Base-by-base conservation (phyloP, 768 basidiomycete genomes). In the Leccinellum rugosiceps region DNA sequence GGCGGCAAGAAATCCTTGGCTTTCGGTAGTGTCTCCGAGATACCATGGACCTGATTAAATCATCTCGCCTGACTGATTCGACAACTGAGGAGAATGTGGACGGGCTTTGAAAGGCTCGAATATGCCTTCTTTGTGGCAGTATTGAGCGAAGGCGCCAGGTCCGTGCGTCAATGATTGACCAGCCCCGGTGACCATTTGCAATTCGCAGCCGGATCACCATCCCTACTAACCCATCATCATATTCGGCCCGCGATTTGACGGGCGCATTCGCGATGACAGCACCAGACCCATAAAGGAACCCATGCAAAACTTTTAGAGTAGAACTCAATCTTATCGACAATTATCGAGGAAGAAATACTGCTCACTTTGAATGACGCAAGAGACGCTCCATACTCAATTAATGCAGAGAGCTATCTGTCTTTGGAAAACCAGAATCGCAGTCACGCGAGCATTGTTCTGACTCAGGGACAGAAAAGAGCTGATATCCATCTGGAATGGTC, bases 21-120 rank as follows among this genome's bases (percentile, higher is more conserved):
- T n/a, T n/a, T n/a, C n/a, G 6, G 82, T 83, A 6, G 81, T 83
- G 60, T 84, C 83, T 6, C 80, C 81, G 25, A 83, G 69, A 64
- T 80, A 80, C 83, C 83, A 84, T 9, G 72, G 23, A 83, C 75
- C 82, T 83, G 53, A 13, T 45, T 19, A 11, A 15, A 31, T n/a
- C n/a, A 34, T 19, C 19, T 35, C 23, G 35, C 52, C 41, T 38
- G 28, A 32, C 5, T 4, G 26, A 35, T 28, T 4, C 11, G 23
- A 49, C 3, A 31, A 7, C n/a, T 3, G 58, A 63, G 31, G 69
- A 45, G 55, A 78, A 77, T 8, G 72, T 71, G 38, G 66, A 59
- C 51, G 49, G 59, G 50, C 73, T 35, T 32, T 63, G 58, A 46
- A 26, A n/a, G n/a, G n/a, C n/a, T n/a, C n/a, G n/a, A n/a, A n/a